phyloP scores from a whole-genome alignment of 202 grass and related monocot genomes.

The Brachypodium distachyon region DNA sequence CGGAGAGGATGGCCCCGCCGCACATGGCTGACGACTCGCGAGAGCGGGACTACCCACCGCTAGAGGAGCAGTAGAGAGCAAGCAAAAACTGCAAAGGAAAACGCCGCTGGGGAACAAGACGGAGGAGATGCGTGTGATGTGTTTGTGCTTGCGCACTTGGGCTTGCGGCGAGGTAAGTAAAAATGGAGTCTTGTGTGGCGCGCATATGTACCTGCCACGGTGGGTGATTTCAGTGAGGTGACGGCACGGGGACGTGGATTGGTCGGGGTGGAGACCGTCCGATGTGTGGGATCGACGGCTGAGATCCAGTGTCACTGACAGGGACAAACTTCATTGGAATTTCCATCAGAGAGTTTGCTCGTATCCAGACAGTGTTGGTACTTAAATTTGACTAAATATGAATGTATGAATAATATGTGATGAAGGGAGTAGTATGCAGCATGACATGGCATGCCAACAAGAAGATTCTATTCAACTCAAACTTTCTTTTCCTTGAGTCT shows the following conservation, averaged over 20 bases:
- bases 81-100: not conserved
- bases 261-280: not conserved
- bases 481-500: too few relatives aligned
- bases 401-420: too few relatives aligned
- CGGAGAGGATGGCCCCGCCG: constrained; percentile 63
- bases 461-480: too few relatives aligned
- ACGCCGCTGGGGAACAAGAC: not conserved
- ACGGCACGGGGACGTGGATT: not conserved
- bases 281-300: not conserved
- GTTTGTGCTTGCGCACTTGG: not conserved
- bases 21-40: constrained; percentile 42
- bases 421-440: too few relatives aligned
- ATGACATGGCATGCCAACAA: too few relatives aligned
- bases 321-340: too few relatives aligned
- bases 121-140: not conserved
- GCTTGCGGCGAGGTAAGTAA: not conserved
- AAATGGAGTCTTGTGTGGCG: too few relatives aligned
- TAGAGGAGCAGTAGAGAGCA: not conserved
- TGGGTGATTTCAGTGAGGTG: not conserved
- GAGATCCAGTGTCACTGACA: not conserved
- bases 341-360: too few relatives aligned
- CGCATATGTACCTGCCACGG: not conserved
- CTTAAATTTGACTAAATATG: too few relatives aligned
- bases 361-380: too few relatives aligned
- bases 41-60: not conserved